Base-by-base conservation (phyloP, 805 yeast species). In the Yamadazyma insecticola region DNA sequence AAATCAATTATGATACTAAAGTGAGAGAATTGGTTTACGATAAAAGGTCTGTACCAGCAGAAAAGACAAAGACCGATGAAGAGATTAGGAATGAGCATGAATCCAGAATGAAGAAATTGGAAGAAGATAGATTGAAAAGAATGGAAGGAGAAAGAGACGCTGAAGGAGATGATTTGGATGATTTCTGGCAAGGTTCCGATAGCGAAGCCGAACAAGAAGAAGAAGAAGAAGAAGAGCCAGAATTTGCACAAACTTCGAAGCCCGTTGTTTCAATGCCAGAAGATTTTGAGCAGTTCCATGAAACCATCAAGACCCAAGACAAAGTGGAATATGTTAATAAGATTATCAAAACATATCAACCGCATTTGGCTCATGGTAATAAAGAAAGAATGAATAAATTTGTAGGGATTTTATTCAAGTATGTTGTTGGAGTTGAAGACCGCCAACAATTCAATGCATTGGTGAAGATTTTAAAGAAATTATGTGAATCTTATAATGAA, bases 331-430 rank as follows among this genome's bases (percentile, higher is more conserved):
- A 70, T 16, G 65, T 85, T 16, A 70, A 72, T 30, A 69, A 71
- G 35, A 70, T 88, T 24, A 57, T 84, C 35, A 69, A 68, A 30
- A 51, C 64, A 0, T 77, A 80, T 55, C 86, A 83, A 40, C 95
- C 97, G 10, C 76, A 80, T 40, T 64, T 84, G 32, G 87, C 84
- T 3, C 73, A 67, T 33, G 97, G 95, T 3, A 88, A 90, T 54
- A 87, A 85, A 50, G 83, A 78, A 37, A 79, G 73, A 47, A 58
- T 84, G 42, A 83, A 80, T 15, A 50, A 43, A 3, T 81, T 89
- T 47, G 71, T 83, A 1, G 67, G 72, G 3, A 72, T 84, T 7
- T 44, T 88, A 10, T 64, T 84, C 39, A 74, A 78, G 41, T 87
- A 84, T 46, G 57, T 76, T 8, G 52, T 84, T 24, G 60, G 67